Evolutionary conservation across 345 rosid species (phyloP).

Genomic region (Linum trigynum): DNA sequence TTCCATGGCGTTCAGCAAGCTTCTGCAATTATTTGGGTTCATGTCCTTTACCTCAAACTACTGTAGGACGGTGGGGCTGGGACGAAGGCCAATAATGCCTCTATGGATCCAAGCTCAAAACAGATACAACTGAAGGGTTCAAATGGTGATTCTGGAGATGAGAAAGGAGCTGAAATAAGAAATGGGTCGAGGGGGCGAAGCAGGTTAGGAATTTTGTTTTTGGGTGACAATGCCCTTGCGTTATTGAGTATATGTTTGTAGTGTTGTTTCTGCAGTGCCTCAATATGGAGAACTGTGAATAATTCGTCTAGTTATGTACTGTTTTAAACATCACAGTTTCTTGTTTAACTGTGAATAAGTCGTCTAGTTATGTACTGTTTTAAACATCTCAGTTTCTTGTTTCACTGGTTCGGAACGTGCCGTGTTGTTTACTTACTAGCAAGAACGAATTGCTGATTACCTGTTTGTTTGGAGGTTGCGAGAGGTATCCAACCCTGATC

Average conservation of each 20-base stretch:
- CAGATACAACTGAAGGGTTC: slow-evolving; percentile 26
- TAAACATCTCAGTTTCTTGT: not conserved
- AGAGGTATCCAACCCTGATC: not conserved
- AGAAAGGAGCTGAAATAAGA: slow-evolving; percentile 37
- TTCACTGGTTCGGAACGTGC: not conserved
- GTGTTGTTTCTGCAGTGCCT: not conserved
- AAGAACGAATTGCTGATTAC: not conserved
- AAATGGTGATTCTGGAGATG: slow-evolving; percentile 34
- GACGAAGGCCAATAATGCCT: slow-evolving; percentile 33
- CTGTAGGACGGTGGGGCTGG: slow-evolving; percentile 84
- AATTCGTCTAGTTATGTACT: not conserved
- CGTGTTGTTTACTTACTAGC: too few species aligned
- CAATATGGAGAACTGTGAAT: too few species aligned
- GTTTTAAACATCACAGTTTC: too few species aligned
- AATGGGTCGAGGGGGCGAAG: slow-evolving; percentile 52
- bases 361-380: not conserved
- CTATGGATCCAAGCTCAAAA: slow-evolving; percentile 34
- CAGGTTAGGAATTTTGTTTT: slow-evolving; percentile 33
- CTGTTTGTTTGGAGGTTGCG: not conserved
- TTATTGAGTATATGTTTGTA: not conserved
- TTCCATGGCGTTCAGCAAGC: slow-evolving; percentile 90
- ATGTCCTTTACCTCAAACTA: slow-evolving; percentile 99
- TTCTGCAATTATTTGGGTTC: slow-evolving; percentile 99
- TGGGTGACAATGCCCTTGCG: not conserved
- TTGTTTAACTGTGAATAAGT: too few species aligned